phyloP scores from a whole-genome alignment of 2,329 filamentous ascomycete genomes.

The Talaromyces verruculosus region DNA sequence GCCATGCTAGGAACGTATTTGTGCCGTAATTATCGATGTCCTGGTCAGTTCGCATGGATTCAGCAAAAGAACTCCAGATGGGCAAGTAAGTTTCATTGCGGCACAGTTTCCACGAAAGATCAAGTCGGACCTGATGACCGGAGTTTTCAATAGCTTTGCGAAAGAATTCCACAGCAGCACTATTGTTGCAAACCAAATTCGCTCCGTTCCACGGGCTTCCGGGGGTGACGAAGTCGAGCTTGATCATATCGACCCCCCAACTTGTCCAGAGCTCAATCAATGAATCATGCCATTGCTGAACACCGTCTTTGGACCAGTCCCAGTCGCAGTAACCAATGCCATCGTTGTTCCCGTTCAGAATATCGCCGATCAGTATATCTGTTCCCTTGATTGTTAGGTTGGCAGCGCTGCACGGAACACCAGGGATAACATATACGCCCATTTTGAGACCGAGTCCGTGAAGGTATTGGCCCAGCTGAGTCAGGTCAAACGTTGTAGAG shows the following conservation, averaged over 20 bases:
- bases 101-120: constrained; percentile 33
- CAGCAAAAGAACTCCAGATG: constrained; percentile 30
- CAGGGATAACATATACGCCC: constrained; percentile 32
- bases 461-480: constrained; percentile 27
- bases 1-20: constrained; percentile 27
- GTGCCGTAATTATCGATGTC: constrained; percentile 30
- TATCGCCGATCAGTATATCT: constrained; percentile 26
- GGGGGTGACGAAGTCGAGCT: constrained; percentile 32
- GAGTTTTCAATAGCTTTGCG: constrained; percentile 31
- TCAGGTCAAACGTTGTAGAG: constrained; percentile 26
- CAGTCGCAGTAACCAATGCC: constrained; percentile 16
- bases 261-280: constrained; percentile 30
- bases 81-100: constrained; percentile 27
- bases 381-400: constrained; percentile 30
- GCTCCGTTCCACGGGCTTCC: constrained; percentile 26
- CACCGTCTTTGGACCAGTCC: constrained; percentile 28
- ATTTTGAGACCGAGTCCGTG: constrained; percentile 28
- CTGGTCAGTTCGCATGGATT: constrained; percentile 31
- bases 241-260: constrained; percentile 33
- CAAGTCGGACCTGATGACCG: constrained; percentile 29
- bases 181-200: constrained; percentile 27
- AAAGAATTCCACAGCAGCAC: constrained; percentile 26
- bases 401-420: constrained; percentile 26
- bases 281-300: constrained; percentile 32
- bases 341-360: constrained; percentile 25